Evolutionary conservation across 345 rosid species (phyloP), one percentile per base, ranked within the genome.

Genomic region (Salix exigua): DNA sequence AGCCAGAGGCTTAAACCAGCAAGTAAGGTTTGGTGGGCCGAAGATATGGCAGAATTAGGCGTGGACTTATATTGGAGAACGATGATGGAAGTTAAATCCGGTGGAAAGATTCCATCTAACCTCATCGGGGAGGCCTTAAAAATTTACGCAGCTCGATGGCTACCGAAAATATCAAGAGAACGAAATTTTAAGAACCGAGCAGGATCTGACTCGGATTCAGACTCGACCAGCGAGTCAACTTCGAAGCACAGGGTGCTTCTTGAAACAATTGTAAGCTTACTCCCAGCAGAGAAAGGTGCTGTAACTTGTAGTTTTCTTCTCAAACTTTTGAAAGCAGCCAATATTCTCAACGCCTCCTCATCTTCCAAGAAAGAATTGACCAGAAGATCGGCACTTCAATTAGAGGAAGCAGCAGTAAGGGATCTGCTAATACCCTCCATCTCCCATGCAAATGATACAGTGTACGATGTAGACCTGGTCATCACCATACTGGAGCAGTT

Each of bases 1-100:
- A 85, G 91, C 83, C 89, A 70, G 78, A 84, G 86, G 84, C 83
- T 51, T 72, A 89, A 82, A n/a, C 83, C 83, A 37, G 50, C 82
- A 16, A 76, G 75, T 61, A 91, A 83, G 75, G 94, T 93, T 17
- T 96, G 98, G 99, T 96, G 99, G 99, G 99, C 93, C 66, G 96
- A 96, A 79, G 99, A 96, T 79, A 85, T 96, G 38, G 98, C 98
- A 1, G 99, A 96, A 82, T 75, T 96, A 74, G 84, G 97, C 38
- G 89, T 96, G 44, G 97, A 93, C 83, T 86, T 93, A 30, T 96
- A 93, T 46, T 96, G 97, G 99, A 91, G 97, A 82, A 87, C 90
- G 46, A 90, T 93, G 97, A 84, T 92, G 63, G 96, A 93, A 18
- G 82, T 96, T 42, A 96, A 96, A 80, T 89, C 99, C 9, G 91